phyloP scores from a whole-genome alignment of 2,329 filamentous ascomycete genomes.

The Ceratocystis colombiana region DNA sequence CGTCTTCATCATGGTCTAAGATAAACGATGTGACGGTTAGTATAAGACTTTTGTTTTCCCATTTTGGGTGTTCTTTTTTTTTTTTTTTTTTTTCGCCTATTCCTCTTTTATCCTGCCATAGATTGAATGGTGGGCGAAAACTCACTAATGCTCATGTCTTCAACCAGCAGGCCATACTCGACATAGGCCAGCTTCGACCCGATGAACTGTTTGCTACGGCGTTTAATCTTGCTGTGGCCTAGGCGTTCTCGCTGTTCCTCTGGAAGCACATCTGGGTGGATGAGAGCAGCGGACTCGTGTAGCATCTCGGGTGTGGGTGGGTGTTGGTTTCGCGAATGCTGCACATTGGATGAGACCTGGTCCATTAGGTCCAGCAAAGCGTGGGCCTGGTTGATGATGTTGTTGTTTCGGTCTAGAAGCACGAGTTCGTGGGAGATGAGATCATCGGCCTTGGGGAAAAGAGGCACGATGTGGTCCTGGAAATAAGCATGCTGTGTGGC shows the following conservation, averaged over 20 bases:
- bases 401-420: conserved; percentile 28
- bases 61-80: background rate
- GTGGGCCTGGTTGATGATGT: conserved; percentile 43
- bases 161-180: conserved; percentile 58
- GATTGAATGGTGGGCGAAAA: background rate
- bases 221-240: conserved; percentile 16
- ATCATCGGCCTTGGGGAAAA: conserved; percentile 25
- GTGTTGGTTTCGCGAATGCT: conserved; percentile 26
- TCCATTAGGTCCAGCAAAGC: conserved; percentile 43
- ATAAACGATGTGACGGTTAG: conserved; percentile 21
- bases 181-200: conserved; percentile 41
- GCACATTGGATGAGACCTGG: conserved; percentile 26
- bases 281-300: conserved; percentile 14
- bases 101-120: background rate
- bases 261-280: conserved; percentile 22
- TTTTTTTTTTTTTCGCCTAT: background rate
- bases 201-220: conserved; percentile 38
- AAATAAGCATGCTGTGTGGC: conserved; percentile 26
- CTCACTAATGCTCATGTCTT: conserved; percentile 53
- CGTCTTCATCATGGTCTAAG: conserved; percentile 30
- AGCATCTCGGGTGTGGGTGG: conserved; percentile 21
- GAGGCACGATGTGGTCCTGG: conserved; percentile 23
- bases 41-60: background rate
- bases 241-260: conserved; percentile 11
- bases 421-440: conserved; percentile 49